These are phyloP conservation scores for Trypanosoma scelopori DNA, from an alignment of 208 protist species.

Conservation along the genomic window DNA sequence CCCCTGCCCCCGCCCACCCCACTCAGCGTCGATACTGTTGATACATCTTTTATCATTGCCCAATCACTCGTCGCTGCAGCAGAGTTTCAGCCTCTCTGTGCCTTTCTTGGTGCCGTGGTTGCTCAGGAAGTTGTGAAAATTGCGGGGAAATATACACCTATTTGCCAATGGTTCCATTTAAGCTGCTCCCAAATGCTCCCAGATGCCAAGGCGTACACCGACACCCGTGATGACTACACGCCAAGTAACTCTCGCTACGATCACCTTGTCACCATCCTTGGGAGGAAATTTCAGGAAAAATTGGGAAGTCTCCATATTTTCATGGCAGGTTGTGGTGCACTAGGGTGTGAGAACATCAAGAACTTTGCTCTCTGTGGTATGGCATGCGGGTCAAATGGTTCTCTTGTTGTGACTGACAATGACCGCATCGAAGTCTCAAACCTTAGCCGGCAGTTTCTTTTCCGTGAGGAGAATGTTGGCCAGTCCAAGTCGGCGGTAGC, in stretches of 20 bases:
- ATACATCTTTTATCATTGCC: conserved; percentile 47
- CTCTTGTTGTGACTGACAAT: conserved; percentile 98
- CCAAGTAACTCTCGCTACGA: conserved; percentile 66
- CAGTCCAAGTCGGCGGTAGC: conserved; percentile 96
- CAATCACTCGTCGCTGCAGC: conserved; percentile 66
- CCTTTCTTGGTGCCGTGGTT: conserved; percentile 94
- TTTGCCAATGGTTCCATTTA: conserved; percentile 96
- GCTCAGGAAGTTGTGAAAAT: conserved; percentile 98
- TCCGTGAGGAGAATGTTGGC: conserved; percentile 96
- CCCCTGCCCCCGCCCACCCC: conserved; percentile 62
- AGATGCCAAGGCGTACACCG: conserved; percentile 34
- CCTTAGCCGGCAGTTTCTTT: conserved; percentile 99
- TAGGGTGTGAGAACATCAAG: conserved; percentile 99
- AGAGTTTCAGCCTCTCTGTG: conserved; percentile 87
- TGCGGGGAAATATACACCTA: conserved; percentile 95
- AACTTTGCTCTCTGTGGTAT: conserved; percentile 99
- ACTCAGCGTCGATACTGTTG: conserved; percentile 53
- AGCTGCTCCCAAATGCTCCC: conserved; percentile 85
- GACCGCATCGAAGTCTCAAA: conserved; percentile 99
- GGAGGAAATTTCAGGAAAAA: conserved; percentile 66
- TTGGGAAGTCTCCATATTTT: conserved; percentile 81
- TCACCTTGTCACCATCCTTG: conserved; percentile 76
- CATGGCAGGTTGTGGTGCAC: conserved; percentile 98
- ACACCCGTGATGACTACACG: conserved; percentile 40
- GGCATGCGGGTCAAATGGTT: conserved; percentile 72